Evolutionary conservation across 1,139 yeast species (phyloP), one percentile per base, ranked within the genome.

Genomic region (Kurtzmaniella natalensis): DNA sequence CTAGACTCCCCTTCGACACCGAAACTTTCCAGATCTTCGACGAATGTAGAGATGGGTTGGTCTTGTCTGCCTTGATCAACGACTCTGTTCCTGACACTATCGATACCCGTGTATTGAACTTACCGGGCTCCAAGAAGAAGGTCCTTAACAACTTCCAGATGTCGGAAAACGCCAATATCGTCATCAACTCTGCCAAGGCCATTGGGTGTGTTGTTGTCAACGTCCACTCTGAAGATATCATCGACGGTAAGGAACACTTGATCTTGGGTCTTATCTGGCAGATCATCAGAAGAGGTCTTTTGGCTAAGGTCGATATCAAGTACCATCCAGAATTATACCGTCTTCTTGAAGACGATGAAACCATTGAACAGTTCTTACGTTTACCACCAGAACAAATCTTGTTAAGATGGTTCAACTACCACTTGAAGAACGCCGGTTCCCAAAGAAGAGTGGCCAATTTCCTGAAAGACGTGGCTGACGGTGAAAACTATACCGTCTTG

Each of bases 1-100:
- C 72, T 42, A 70, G 96, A 47, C 66, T 92, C 45, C 98, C 99
- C 6, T 82, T 92, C 53, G 95, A 95, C 44, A 81, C 95, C 7
- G 95, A 92, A 45, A 83, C 92, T 25, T 92, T 92, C 69, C 97
- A 94, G 64, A 73, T 92, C 41, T 92, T 92, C 53, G 99, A 92
- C 58, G 98, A 92, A 61, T 87, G 96, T 64, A 79, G 89, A 48
- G 98, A 94, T 57, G 97, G 98, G 45, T 71, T 92, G 51, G 92
- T 94, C 18, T 71, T 92, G 39, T 88, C 96, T 18, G 86, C 88
- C 59, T 80, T 92, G 57, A 88, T 94, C 59, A 92, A 92, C 59
- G 98, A 92, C 60, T 87, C 96, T 15, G 98, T 92, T 24, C 96
- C 98, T 7, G 96, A 92, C 59, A 92, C 98, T 10, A 92, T 92